Base-by-base conservation (phyloP, 768 basidiomycete genomes). In the Trametes cubensis region DNA sequence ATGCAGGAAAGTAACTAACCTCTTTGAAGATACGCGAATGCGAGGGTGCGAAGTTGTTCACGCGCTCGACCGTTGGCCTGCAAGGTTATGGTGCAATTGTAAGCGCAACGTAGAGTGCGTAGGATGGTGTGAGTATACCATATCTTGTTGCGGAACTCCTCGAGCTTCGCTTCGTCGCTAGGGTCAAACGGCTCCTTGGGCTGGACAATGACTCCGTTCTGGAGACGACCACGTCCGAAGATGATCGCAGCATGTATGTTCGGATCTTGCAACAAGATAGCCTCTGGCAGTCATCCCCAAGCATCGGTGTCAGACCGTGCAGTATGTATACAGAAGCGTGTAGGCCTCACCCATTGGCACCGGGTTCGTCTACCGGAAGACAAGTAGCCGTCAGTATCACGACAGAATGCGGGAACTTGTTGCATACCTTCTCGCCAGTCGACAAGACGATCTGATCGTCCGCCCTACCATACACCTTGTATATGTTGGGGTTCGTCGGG, bases 381-480 rank as follows among this genome's bases (percentile, higher is more conserved):
- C 42, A 18, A 17, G 7, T 7, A 25, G n/a, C 25, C 4, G 6
- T 21, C 4, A 47, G 23, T 7, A 34, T 34, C 34, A 6, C 34
- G 11, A 34, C 34, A 23, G 15, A 14, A 23, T 26, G 6, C 6
- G 23, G 11, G 34, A 10, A 11, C 10, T 2, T 34, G 34, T 34
- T 34, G 6, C 34, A 0, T 18, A 50, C 58, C 75, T 77, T 79
- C 63, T 78, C 75, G 20, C 79, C 79, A 14, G 76, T 79, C 34
- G 68, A 72, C 45, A 78, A 72, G 68, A 78, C 76, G 42, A 82
- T 77, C 65, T 81, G 80, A 58, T 82, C 81, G 58, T 81, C 81
- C 10, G 67, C 70, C 17, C 82, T 72, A 2, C 82, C 80, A 50
- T 70, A 74, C 1, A 82, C 65, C 55, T 69, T 76, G 71, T 73